phyloP scores from a whole-genome alignment of 352 stramenopile genomes.

The Phytopythium oedochilum region DNA sequence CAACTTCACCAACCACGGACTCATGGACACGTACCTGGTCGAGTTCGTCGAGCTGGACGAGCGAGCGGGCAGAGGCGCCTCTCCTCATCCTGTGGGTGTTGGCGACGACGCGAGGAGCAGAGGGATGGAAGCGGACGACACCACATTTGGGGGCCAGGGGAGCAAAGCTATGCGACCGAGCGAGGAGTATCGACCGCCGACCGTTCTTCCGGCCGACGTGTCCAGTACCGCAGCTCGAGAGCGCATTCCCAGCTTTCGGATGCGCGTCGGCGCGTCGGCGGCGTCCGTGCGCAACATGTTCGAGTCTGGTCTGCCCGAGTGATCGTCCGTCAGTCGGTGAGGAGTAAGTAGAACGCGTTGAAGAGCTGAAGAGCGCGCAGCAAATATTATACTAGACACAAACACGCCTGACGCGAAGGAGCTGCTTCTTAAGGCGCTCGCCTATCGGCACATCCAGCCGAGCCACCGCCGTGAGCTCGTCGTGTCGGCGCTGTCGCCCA shows the following conservation, averaged over 20 bases:
- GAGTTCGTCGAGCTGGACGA: constrained; percentile 60
- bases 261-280: constrained; percentile 1
- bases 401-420: no score
- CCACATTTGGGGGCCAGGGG: neutral
- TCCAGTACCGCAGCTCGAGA: neutral
- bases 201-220: neutral
- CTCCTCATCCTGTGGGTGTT: neutral
- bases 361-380: no score
- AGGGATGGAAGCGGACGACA: neutral
- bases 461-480: neutral
- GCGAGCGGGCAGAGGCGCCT: neutral
- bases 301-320: neutral
- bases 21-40: constrained; percentile 84
- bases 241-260: neutral
- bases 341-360: no score
- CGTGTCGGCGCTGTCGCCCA: neutral
- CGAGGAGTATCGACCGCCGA: neutral
- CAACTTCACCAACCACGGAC: constrained; percentile 74
- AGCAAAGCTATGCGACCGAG: neutral
- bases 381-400: no score
- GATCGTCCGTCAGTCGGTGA: no score
- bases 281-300: constrained; percentile 4
- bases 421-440: neutral
- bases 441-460: neutral
- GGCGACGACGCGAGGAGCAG: neutral